A percentile compares a stretch with the other conserved stretches of the same genome.
Conservation (phyloP, 2,329 filamentous ascomycete genomes). For the Fusarium sp. region DNA sequence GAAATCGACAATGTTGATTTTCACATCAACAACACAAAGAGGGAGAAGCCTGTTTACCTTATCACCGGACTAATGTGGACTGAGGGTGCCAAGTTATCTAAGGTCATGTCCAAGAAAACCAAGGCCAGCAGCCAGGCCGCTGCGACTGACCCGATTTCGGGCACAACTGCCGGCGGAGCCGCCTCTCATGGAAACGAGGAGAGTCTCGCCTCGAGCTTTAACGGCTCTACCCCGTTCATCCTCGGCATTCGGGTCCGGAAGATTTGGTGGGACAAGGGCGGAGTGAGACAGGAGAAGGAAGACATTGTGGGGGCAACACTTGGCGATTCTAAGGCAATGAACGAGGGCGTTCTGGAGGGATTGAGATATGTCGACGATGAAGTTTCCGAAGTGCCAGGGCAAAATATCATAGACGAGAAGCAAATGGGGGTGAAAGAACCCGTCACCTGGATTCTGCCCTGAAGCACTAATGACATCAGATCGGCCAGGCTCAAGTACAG, state of each 20-base stretch:
- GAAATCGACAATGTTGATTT: neutral
- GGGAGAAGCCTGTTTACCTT: neutral
- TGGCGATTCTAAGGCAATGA: neutral
- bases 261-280: neutral
- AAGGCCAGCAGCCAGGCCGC: neutral
- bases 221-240: neutral
- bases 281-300: neutral
- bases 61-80: neutral
- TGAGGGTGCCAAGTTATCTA: neutral
- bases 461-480: neutral
- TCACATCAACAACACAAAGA: neutral
- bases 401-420: neutral
- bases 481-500: too few species aligned
- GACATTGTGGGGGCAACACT: neutral
- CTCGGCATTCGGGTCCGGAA: neutral
- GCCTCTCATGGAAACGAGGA: neutral
- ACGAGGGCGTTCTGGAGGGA: neutral
- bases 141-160: neutral
- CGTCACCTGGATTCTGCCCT: neutral
- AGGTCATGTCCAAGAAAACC: neutral
- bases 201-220: neutral
- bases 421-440: too few species aligned
- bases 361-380: neutral
- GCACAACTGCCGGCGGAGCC: neutral
- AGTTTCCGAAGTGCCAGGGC: neutral